phyloP scores from a whole-genome alignment of 2,329 filamentous ascomycete genomes.

The Talaromyces sp. region DNA sequence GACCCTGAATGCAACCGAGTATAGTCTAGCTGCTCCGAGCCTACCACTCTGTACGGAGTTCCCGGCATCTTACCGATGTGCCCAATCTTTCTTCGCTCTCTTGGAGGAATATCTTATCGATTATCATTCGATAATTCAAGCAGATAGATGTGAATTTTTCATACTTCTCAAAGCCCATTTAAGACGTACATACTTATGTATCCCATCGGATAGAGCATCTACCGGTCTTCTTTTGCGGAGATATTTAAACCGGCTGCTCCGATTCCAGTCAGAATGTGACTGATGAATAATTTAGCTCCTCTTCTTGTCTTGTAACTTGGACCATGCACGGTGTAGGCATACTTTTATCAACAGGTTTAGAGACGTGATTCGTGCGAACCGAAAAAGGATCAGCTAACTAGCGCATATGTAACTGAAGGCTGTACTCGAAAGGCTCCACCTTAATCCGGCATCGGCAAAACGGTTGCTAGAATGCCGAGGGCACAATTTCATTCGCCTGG shows the following conservation, averaged over 20 bases:
- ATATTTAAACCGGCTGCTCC: not conserved
- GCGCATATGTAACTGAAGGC: not conserved
- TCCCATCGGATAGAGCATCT: not conserved
- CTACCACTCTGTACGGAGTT: not conserved
- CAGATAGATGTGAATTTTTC: too few species aligned
- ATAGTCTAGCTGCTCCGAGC: not conserved
- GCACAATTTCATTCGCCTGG: not conserved
- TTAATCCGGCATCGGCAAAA: not conserved
- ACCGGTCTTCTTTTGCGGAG: not conserved
- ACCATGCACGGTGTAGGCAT: not conserved
- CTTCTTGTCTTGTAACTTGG: not conserved
- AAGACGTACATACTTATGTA: not conserved
- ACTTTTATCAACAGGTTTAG: not conserved
- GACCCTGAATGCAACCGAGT: constrained; percentile 1
- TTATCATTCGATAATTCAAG: not conserved
- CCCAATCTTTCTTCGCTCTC: not conserved
- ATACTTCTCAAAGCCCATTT: not conserved
- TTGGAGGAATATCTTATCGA: not conserved
- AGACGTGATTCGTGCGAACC: not conserved
- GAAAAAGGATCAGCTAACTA: not conserved
- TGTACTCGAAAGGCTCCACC: not conserved
- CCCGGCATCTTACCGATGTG: not conserved
- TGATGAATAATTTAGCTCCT: not conserved
- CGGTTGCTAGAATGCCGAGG: not conserved
- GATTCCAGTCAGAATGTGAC: not conserved